phyloP scores from a whole-genome alignment of 768 basidiomycete genomes.

The Calvatia gigantea region DNA sequence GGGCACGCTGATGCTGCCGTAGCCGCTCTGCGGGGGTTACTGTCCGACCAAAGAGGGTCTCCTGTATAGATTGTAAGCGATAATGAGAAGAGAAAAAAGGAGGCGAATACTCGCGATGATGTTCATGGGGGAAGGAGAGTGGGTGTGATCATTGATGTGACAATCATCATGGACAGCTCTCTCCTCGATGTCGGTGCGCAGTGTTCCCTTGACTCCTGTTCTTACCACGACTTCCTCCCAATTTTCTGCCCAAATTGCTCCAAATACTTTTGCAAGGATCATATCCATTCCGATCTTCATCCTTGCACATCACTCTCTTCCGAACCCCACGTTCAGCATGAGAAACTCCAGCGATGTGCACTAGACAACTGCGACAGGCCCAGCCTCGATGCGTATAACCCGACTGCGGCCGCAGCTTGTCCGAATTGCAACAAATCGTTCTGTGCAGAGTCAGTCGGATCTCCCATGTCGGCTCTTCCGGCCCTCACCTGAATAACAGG shows the following conservation, averaged over 20 bases:
- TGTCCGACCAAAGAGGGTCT: constrained; percentile 91
- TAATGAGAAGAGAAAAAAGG: not conserved
- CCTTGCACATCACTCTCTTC: constrained; percentile 35
- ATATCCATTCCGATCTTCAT: constrained; percentile 60
- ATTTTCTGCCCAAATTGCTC: constrained; percentile 58
- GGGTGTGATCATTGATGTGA: constrained; percentile 12
- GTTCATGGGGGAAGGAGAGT: constrained; percentile 53
- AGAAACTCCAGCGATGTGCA: constrained; percentile 46
- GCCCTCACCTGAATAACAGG: constrained; percentile 31
- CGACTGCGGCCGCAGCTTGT: constrained; percentile 34
- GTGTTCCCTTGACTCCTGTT: constrained; percentile 61
- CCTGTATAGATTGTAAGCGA: constrained; percentile 42
- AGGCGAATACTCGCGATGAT: constrained; percentile 55
- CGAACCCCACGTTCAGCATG: constrained; percentile 10
- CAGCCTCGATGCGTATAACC: constrained; percentile 41
- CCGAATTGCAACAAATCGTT: constrained; percentile 51
- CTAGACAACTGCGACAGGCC: constrained; percentile 49
- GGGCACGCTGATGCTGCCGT: constrained; percentile 92
- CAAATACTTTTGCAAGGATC: constrained; percentile 57
- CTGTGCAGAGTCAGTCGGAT: constrained; percentile 52
- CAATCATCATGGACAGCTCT: constrained; percentile 19
- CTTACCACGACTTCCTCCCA: constrained; percentile 72
- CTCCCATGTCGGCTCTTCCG: not conserved
- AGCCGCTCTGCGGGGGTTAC: constrained; percentile 96
- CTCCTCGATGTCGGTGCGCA: constrained; percentile 58